Evolutionary conservation across 2,329 filamentous ascomycete species (phyloP), one percentile per base, ranked within the genome.

Genomic region (Talaromyces sp.): DNA sequence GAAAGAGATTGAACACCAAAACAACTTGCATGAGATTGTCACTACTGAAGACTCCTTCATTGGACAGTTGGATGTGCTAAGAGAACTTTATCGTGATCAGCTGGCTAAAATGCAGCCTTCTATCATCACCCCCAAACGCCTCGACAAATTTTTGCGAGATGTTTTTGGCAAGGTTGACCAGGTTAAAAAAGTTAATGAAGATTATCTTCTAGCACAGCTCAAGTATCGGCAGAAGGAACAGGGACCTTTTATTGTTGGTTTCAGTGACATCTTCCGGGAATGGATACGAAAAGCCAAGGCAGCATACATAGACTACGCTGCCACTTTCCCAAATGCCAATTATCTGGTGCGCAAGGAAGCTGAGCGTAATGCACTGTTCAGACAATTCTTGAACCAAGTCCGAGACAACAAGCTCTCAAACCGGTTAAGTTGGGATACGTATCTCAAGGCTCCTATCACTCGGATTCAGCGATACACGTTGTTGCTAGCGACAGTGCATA

Each of bases 191-290:
- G 91, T 93, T 67, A 98, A 98, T 75, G 95, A 96, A 73, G 93
- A 97, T 64, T 89, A 95, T 72, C 83, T 99, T 21, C 79, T 99
- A 26, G 89, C 93, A 1, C 93, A 97, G 73, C 84, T 99, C 68
- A 98, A 98, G 71, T 99, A 98, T 72, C 87, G 95, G 27, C 95
- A 99, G 73, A 90, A 95, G 69, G 95, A 98, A 72, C 93, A 99
- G 77, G 95, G 95, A 0, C 95, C 95, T 0, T 99, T 92, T 87
- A 88, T 99, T 61, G 82, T 85, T 13, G 95, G 95, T 3, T 97
- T 97, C 76, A 97, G 93, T 71, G 95, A 98, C 70, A 91, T 99
- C 55, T 98, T 99, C 80, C 84, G 95, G 61, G 95, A 99, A 77
- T 99, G 95, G 95, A 96, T 98, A 64, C 86, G 95, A 64, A 98